Evolutionary conservation across 2,329 filamentous ascomycete species (phyloP).

Genomic region (Fusarium torreyae): DNA sequence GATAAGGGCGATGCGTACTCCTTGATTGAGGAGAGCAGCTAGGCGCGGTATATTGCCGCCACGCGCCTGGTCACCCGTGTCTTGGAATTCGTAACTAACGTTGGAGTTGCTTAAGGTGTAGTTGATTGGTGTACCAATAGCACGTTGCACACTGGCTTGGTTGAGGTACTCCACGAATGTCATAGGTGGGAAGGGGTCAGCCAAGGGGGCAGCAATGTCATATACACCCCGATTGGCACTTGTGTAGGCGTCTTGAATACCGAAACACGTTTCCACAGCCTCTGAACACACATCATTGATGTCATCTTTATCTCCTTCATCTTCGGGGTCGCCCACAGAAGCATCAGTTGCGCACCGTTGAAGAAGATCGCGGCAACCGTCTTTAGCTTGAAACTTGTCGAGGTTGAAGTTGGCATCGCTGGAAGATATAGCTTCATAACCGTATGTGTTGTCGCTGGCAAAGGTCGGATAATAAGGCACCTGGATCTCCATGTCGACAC

Average conservation of each 20-base stretch:
- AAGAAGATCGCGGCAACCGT: constrained; percentile 70
- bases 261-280: constrained; percentile 61
- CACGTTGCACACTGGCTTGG: constrained; percentile 67
- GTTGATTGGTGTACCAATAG: constrained; percentile 75
- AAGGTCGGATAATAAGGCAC: constrained; percentile 70
- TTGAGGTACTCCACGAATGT: constrained; percentile 78
- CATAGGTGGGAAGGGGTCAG: constrained; percentile 74
- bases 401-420: constrained; percentile 65
- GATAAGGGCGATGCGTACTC: constrained; percentile 79
- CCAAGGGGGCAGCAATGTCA: constrained; percentile 70
- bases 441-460: constrained; percentile 76
- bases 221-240: constrained; percentile 70
- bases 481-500: constrained; percentile 76
- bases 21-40: constrained; percentile 71
- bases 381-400: constrained; percentile 49
- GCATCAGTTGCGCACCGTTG: constrained; percentile 65
- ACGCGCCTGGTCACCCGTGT: constrained; percentile 74
- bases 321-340: constrained; percentile 56
- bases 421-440: constrained; percentile 69
- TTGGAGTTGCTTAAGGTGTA: constrained; percentile 66
- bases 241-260: constrained; percentile 72
- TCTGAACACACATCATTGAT: constrained; percentile 66
- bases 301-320: constrained; percentile 56
- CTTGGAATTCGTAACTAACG: constrained; percentile 63
- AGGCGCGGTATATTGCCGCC: constrained; percentile 72